Evolutionary conservation across 2,329 filamentous ascomycete species (phyloP), one percentile per base, ranked within the genome.

Genomic region (Alternaria angustiovoidea): DNA sequence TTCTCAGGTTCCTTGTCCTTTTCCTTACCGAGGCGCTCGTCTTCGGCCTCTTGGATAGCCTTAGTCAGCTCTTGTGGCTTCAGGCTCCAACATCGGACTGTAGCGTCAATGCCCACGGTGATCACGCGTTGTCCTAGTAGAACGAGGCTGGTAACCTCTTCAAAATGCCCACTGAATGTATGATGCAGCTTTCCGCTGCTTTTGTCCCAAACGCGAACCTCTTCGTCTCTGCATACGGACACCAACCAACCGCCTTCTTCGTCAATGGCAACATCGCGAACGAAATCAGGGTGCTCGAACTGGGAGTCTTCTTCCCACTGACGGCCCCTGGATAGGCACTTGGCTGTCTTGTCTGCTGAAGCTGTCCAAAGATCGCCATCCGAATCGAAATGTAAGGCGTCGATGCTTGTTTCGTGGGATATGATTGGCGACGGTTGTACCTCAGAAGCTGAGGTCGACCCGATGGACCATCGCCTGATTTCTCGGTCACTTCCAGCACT

Each of bases 341-440:
- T 95, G 2, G 89, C 89, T 0, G 91, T 93, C 68, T 93, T 95
- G 77, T 99, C 95, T 5, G 93, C 93, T 61, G 93, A 97, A 6
- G 94, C 91, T 7, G 94, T 97, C 93, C 93, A 98, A 14, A 97
- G 81, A 69, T 97, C 92, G 32, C 86, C 88, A 47, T 88, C 87
- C 5, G 79, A 78, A 65, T 93, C 90, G 69, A 96, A 96, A 20
- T 86, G 81, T 14, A 98, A 81, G 65, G 87, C 89, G 79, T 97
- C 96, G 9, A 99, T 88, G 66, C 91, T 95, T 1, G 95, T 99
- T 68, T 97, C 93, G 78, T 99, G 95, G 63, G 90, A 90, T 47
- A 90, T 80, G 51, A 97, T 89, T 2, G 86, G 72, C 78, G 84
- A 66, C 80, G 84, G 60, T 79, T 70, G 61, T 8, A 69, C 54